Base-by-base conservation (phyloP, 2,329 filamentous ascomycete species). In the Colletotrichum incanum region DNA sequence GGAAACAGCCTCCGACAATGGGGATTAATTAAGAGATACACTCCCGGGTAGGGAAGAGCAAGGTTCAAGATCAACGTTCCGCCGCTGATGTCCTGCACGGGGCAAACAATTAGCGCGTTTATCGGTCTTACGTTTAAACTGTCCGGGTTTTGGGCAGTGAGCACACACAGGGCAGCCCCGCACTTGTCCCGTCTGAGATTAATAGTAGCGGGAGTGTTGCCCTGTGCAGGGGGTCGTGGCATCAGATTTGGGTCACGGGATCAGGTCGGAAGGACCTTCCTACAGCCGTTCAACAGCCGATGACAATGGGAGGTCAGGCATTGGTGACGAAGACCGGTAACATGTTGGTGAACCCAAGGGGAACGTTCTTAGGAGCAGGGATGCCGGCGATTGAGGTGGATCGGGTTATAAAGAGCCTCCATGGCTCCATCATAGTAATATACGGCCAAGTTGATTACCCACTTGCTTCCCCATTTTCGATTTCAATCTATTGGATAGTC, bases 121-220 rank as follows among this genome's bases (percentile, higher is more conserved):
- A n/a, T 34, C 49, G 39, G 55, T 43, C 37, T 26, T 7, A 14
- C 26, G 7, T 31, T 20, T 18, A 64, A 56, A n/a, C 31, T 23
- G 5, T 23, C n/a, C 28, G 20, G 62, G 47, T 54, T 45, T 11
- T 68, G 31, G 41, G 43, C 64, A 71, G 16, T 68, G 31, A 31
- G 43, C 64, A 71, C 55, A 67, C 56, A 62, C 68, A 67, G 68
- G 49, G 64, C 64, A 58, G 34, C 63, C 62, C 67, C 62, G 37
- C 54, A 60, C n/a, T 14, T 54, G 16, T 43, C 45, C 26, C 52
- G 28, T 56, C 11, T 34, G 11, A 5, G 18, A 41, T 45, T n/a
- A 60, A 59, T 45, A 41, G 14, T 8, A 18, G 34, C 23, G 16
- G 7, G 28, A 18, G 31, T 55, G 31, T 55, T 31, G 39, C 28